Conservation (phyloP, 2,329 filamentous ascomycete genomes). For the Coniochaeta ligniaria region DNA sequence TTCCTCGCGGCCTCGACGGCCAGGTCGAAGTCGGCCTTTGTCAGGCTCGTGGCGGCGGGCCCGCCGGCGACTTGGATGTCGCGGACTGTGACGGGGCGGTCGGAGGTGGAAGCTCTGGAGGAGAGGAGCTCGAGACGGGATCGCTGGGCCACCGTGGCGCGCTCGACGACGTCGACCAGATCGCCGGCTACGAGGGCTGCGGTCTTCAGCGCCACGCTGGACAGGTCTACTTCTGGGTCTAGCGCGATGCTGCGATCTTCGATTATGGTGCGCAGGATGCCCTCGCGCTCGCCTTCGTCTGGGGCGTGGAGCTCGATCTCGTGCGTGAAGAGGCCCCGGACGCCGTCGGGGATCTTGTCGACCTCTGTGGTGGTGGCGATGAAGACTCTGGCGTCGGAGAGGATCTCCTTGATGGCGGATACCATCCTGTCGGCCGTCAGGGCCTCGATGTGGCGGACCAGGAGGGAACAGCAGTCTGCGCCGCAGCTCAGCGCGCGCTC, state of each 20-base stretch:
- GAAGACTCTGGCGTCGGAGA: conserved; percentile 72
- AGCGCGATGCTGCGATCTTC: conserved; percentile 69
- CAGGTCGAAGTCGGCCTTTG: conserved; percentile 77
- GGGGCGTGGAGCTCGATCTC: conserved; percentile 91
- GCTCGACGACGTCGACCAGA: conserved; percentile 86
- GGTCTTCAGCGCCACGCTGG: conserved; percentile 85
- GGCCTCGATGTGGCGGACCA: conserved; percentile 88
- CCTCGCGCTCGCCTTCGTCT: conserved; percentile 86
- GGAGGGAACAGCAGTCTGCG: conserved; percentile 69
- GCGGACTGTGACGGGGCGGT: conserved; percentile 52
- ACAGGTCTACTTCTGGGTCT: conserved; percentile 76
- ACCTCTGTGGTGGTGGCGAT: conserved; percentile 93
- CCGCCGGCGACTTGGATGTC: conserved; percentile 90
- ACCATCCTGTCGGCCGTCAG: conserved; percentile 88
- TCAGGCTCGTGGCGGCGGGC: conserved; percentile 68
- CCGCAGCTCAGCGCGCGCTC: conserved; percentile 88
- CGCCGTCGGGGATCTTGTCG: conserved; percentile 85
- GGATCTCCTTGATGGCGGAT: conserved; percentile 73
- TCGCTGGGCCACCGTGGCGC: conserved; percentile 71
- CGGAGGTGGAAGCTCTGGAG: conserved; percentile 28
- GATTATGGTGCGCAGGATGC: conserved; percentile 73
- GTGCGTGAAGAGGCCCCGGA: conserved; percentile 88
- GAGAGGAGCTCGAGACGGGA: conserved; percentile 71
- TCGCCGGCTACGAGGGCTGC: conserved; percentile 93
- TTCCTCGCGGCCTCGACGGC: conserved; percentile 93